Conservation (phyloP, 768 basidiomycete genomes). For the Hirschioporus abietinus region DNA sequence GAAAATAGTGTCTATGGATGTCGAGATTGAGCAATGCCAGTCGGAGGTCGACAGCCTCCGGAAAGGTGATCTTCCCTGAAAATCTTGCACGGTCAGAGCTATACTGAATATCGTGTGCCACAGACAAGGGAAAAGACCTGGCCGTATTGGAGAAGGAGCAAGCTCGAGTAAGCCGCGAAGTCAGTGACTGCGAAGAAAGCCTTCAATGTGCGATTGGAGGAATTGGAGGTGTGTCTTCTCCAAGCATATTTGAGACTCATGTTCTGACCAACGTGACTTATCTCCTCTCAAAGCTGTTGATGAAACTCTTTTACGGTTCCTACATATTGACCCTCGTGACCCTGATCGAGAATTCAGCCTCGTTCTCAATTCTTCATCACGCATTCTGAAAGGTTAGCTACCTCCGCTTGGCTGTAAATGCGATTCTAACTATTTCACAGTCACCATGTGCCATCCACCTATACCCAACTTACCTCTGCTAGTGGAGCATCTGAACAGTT, state of each 20-base stretch:
- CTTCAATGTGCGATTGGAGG: slow-evolving; percentile 73
- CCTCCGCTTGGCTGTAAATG: not conserved
- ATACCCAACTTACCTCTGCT: slow-evolving; percentile 63
- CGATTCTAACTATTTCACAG: slow-evolving; percentile 32
- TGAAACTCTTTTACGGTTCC: slow-evolving; percentile 69
- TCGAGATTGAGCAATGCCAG: slow-evolving; percentile 70
- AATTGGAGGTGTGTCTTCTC: slow-evolving; percentile 41
- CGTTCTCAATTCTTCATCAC: slow-evolving; percentile 65
- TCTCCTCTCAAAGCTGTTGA: slow-evolving; percentile 25
- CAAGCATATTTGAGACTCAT: not conserved
- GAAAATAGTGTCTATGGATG: slow-evolving; percentile 49
- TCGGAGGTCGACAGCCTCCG: slow-evolving; percentile 54
- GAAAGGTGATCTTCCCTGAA: slow-evolving; percentile 43
- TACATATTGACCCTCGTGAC: slow-evolving; percentile 53
- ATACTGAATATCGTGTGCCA: slow-evolving; percentile 6
- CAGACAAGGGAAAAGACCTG: slow-evolving; percentile 68
- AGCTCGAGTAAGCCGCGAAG: slow-evolving; percentile 46
- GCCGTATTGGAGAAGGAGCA: slow-evolving; percentile 49
- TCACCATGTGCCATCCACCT: slow-evolving; percentile 73
- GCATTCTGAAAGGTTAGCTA: slow-evolving; percentile 58
- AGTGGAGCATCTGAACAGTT: slow-evolving; percentile 64
- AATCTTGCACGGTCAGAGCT: not conserved
- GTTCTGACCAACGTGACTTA: slow-evolving; percentile 16
- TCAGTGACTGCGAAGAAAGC: slow-evolving; percentile 48
- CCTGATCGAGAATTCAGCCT: slow-evolving; percentile 63